A percentile compares a stretch with the other conserved stretches of the same genome.
phyloP scores from a whole-genome alignment of 208 protist genomes.

The Acanthamoeba healyi region DNA sequence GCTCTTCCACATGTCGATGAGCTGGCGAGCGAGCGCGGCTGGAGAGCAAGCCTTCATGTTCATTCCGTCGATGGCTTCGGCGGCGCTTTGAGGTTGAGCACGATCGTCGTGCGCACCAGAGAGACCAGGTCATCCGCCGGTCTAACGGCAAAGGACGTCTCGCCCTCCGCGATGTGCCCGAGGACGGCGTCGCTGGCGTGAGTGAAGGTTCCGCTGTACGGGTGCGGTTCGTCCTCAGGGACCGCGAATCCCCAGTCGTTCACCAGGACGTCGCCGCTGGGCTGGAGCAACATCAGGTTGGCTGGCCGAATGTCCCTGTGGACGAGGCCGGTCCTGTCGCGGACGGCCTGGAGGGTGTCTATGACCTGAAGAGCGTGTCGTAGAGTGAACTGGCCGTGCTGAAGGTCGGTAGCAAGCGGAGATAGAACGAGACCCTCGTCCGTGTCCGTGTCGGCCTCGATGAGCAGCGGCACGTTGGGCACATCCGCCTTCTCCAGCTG shows the following conservation, averaged over 20 bases:
- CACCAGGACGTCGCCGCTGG: constrained; percentile 3
- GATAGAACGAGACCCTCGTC: constrained; percentile 4
- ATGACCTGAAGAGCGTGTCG: neutral
- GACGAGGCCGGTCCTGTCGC: neutral
- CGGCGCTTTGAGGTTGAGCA: neutral
- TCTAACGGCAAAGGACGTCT: neutral
- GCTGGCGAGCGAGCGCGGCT: neutral
- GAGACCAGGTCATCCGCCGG: constrained; percentile 16
- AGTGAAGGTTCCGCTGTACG: neutral
- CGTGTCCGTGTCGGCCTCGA: neutral
- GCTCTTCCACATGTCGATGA: neutral
- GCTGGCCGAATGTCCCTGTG: constrained; percentile 25
- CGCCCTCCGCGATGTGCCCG: neutral
- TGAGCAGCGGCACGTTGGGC: neutral
- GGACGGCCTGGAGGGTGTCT: constrained; percentile 2
- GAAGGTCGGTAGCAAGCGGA: neutral
- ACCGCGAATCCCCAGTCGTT: constrained; percentile 28
- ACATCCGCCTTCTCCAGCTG: neutral
- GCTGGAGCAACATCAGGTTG: neutral
- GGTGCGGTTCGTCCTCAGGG: neutral
- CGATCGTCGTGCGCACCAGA: neutral
- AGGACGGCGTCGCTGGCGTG: constrained; percentile 37
- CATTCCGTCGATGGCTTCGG: neutral
- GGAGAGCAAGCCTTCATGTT: neutral
- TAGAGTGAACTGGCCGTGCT: neutral